phyloP scores from a whole-genome alignment of 139 green algal genomes.

The Coelastrella sp. region DNA sequence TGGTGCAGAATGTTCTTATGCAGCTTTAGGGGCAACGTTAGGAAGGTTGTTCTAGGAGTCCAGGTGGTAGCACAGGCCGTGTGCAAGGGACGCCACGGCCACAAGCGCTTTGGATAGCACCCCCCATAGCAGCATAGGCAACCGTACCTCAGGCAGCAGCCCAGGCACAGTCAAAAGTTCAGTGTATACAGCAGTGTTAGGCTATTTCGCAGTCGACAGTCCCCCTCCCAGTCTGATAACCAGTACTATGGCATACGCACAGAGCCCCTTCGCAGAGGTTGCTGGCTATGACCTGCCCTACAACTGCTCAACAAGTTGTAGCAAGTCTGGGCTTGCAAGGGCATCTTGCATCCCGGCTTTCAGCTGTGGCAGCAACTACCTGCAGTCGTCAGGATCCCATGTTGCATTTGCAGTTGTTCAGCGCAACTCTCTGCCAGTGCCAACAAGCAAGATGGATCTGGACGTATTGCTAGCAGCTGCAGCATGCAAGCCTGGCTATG shows the following conservation, averaged over 20 bases:
- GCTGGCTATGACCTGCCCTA: background rate
- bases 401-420: background rate
- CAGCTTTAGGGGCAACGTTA: conserved; percentile 44
- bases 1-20: conserved; percentile 52
- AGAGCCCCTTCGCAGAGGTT: background rate
- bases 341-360: background rate
- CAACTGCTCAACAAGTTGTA: too few species aligned
- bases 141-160: background rate
- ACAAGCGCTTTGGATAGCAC: conserved; percentile 53
- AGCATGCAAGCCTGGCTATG: conserved; percentile 40
- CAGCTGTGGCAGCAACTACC: conserved; percentile 22
- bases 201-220: too few species aligned
- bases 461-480: conserved; percentile 44
- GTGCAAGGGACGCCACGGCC: conserved; percentile 44
- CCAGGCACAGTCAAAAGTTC: conserved; percentile 24
- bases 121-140: background rate
- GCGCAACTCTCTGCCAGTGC: conserved; percentile 11
- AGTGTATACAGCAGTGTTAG: background rate
- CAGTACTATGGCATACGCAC: background rate
- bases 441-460: conserved; percentile 27
- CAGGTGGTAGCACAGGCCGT: conserved; percentile 19
- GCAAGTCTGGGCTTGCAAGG: background rate
- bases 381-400: too few species aligned
- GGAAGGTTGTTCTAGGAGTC: conserved; percentile 22
- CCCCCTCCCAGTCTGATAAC: background rate